phyloP scores from a whole-genome alignment of 108 stramenopile species.

The Aurantiochytrium sp. region DNA sequence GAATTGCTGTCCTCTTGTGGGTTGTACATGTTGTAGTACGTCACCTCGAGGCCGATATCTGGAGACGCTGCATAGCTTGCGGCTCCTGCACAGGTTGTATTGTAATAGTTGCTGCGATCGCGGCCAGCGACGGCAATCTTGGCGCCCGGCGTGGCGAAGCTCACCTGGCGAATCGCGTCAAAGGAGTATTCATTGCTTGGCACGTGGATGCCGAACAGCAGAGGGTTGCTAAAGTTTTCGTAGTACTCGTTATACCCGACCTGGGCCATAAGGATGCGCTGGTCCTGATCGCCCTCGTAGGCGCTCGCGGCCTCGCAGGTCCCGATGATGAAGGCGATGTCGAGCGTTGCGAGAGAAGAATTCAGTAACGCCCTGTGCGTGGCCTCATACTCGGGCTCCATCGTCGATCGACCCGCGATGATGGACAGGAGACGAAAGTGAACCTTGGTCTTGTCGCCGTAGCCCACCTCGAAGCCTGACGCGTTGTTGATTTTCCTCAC shows the following conservation, averaged over 20 bases:
- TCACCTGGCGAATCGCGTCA: slow-evolving; percentile 28
- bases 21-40: slow-evolving; percentile 29
- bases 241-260: slow-evolving; percentile 54
- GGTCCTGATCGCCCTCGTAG: slow-evolving; percentile 31
- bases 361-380: slow-evolving; percentile 25
- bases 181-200: slow-evolving; percentile 41
- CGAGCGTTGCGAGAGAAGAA: slow-evolving; percentile 21
- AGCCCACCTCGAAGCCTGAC: slow-evolving; percentile 46
- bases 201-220: slow-evolving; percentile 57
- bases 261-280: slow-evolving; percentile 44
- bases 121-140: slow-evolving; percentile 38
- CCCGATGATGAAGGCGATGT: slow-evolving; percentile 45
- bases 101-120: slow-evolving; percentile 41
- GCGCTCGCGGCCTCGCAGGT: slow-evolving; percentile 33
- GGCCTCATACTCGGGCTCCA: slow-evolving; percentile 23
- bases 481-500: slow-evolving; percentile 40
- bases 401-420: slow-evolving; percentile 34
- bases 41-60: slow-evolving; percentile 26
- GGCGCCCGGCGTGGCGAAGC: slow-evolving; percentile 24
- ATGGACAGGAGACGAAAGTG: slow-evolving; percentile 47
- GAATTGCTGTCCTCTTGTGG: slow-evolving; percentile 31
- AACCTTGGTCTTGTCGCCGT: slow-evolving; percentile 26
- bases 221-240: slow-evolving; percentile 27
- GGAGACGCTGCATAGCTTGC: slow-evolving; percentile 6
- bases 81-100: slow-evolving; percentile 42